phyloP scores from a whole-genome alignment of 192 early-diverging fungal genomes.

The Backusella mclennaniae region DNA sequence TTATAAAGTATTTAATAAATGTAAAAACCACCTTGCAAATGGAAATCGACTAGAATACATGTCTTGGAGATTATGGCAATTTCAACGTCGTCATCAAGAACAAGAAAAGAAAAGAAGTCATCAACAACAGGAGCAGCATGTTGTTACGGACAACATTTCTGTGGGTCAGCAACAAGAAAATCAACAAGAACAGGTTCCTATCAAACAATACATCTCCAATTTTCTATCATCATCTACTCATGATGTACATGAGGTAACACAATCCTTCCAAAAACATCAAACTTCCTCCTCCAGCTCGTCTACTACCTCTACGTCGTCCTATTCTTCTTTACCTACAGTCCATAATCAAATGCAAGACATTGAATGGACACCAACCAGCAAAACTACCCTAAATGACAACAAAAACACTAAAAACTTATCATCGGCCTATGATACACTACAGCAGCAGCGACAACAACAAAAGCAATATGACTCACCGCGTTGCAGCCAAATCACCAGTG shows the following conservation, averaged over 20 bases:
- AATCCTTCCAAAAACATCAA: not conserved
- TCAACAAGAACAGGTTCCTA: not conserved
- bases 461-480: not conserved
- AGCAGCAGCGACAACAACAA: not conserved
- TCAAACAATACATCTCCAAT: conserved; percentile 10
- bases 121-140: not conserved
- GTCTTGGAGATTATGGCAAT: conserved; percentile 36
- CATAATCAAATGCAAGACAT: not conserved
- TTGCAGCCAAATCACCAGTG: conserved; percentile 3
- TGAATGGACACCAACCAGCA: not conserved
- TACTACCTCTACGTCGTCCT: not conserved
- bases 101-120: not conserved
- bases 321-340: not conserved
- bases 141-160: not conserved
- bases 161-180: not conserved
- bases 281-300: not conserved
- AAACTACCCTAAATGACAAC: not conserved
- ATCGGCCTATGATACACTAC: not conserved
- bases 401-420: not conserved
- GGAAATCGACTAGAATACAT: conserved; percentile 35
- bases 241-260: conserved; percentile 6
- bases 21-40: conserved; percentile 23
- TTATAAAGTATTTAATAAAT: conserved; percentile 30
- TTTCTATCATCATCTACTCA: conserved; percentile 11
- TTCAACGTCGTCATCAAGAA: not conserved